Base-by-base conservation (phyloP, 2,329 filamentous ascomycete genomes). In the Verticillium albo-atrum region DNA sequence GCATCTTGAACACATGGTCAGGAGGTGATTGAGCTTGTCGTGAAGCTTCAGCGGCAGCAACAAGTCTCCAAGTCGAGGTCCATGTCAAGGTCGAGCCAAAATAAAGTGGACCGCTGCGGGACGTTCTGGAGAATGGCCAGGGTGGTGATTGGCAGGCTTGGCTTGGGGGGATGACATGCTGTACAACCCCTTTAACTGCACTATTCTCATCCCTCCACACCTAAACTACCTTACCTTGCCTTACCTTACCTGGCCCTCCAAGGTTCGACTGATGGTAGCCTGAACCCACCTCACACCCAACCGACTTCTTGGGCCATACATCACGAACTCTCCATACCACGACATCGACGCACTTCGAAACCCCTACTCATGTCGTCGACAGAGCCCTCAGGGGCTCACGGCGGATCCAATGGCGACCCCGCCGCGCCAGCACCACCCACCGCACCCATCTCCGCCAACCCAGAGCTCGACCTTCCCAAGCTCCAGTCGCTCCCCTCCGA, bases 391-490 rank as follows among this genome's bases (percentile, higher is more conserved):
- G 74, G 73, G 68, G 67, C 70, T 70, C 67, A 71, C 65, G 70
- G 68, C 65, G 68, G 72, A 66, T 70, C 69, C 55, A 70, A 75
- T 64, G 70, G 70, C 64, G 66, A 59, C 27, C 64, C 61, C 51
- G 59, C 56, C 20, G 61, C 62, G 15, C 61, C 63, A 51, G 64
- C 66, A 58, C 60, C 64, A 58, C 67, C 67, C 61, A 62, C 65
- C 73, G 64, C 64, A 69, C 62, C 71, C 62, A 67, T 75, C 66
- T 66, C 75, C 63, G 78, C 74, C 65, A 88, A 85, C 70, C 89
- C 88, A 56, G 90, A 97, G 79, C 90, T 99, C 73, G 93, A 99
- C 72, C 78, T 97, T 66, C 79, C 88, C 68, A 97, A 97, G 81
- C 87, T 99, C 54, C 89, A 97, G 75, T 84, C 90, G 57, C 85